Evolutionary conservation across 805 yeast species (phyloP).

Genomic region (Starmerella apis): DNA sequence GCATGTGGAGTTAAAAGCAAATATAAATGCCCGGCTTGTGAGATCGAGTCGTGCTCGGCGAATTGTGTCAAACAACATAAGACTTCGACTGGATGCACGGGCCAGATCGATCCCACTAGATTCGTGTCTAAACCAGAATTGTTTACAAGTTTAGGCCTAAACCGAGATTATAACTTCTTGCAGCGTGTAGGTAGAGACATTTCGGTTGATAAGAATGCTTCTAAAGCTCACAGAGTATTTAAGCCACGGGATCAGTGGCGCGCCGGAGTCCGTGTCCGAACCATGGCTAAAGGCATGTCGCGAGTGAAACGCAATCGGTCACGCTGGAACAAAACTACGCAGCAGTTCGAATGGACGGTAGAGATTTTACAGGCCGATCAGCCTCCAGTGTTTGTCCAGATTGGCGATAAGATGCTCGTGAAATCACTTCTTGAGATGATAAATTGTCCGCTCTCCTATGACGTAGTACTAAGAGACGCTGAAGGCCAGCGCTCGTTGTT

Average conservation of each 20-base stretch:
- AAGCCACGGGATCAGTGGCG: conserved; percentile 36
- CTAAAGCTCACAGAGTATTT: conserved; percentile 23
- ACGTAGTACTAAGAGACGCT: conserved; percentile 23
- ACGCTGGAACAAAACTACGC: conserved; percentile 53
- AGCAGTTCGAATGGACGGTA: conserved; percentile 64
- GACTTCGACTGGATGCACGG: conserved; percentile 50
- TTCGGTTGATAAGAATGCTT: conserved; percentile 47
- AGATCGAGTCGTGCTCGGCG: conserved; percentile 53
- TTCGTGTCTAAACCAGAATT: conserved; percentile 46
- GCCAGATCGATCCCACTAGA: conserved; percentile 49
- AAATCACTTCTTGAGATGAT: conserved; percentile 2
- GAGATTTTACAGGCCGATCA: conserved; percentile 36
- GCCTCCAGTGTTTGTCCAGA: conserved; percentile 10
- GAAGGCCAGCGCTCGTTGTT: conserved; percentile 16
- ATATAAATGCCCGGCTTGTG: conserved; percentile 77
- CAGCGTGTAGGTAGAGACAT: conserved; percentile 49
- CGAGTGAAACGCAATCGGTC: conserved; percentile 54
- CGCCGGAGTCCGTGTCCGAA: conserved; percentile 56
- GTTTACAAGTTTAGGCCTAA: conserved; percentile 39
- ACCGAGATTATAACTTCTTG: conserved; percentile 75
- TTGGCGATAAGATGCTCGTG: conserved; percentile 21
- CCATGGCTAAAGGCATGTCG: conserved; percentile 65
- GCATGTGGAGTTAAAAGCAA: conserved; percentile 35
- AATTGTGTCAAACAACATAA: conserved; percentile 67
- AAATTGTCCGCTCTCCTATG: conserved; percentile 3